These are phyloP conservation scores for Asterophora lycoperdoides DNA, from an alignment of 768 basidiomycete species.

Conservation along the genomic window DNA sequence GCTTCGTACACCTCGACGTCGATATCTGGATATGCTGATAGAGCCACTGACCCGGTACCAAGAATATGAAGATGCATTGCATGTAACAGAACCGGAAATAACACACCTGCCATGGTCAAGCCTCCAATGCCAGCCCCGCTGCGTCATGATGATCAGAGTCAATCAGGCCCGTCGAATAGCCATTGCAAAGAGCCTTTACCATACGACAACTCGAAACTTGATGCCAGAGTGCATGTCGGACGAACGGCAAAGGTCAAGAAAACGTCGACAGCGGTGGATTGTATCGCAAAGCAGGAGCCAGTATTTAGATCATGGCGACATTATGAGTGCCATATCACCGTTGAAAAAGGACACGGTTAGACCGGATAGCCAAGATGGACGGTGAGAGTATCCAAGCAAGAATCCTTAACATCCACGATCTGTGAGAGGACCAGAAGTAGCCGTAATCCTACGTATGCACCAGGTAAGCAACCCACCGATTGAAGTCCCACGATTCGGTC, in stretches of 20 bases:
- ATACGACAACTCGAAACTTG: slow-evolving; percentile 50
- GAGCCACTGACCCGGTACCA: slow-evolving; percentile 26
- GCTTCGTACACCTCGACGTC: slow-evolving; percentile 56
- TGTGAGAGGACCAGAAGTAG: slow-evolving; percentile 23
- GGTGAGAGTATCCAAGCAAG: slow-evolving; percentile 31
- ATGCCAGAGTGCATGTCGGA: slow-evolving; percentile 25
- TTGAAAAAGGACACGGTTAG: slow-evolving; percentile 39
- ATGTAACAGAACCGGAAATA: not conserved
- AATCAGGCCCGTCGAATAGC: slow-evolving; percentile 9
- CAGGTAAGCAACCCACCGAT: slow-evolving; percentile 29
- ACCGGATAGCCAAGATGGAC: slow-evolving; percentile 35
- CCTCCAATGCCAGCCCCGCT: slow-evolving; percentile 55
- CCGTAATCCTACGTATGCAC: slow-evolving; percentile 21
- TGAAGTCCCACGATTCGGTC: slow-evolving; percentile 42
- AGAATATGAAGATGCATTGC: slow-evolving; percentile 9
- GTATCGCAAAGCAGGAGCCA: slow-evolving; percentile 8
- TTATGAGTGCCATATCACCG: slow-evolving; percentile 31
- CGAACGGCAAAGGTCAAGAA: slow-evolving; percentile 1
- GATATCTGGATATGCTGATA: slow-evolving; percentile 48
- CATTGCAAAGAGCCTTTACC: slow-evolving; percentile 32
- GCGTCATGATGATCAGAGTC: slow-evolving; percentile 14
- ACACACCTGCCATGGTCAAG: slow-evolving; percentile 37
- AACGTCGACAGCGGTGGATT: slow-evolving; percentile 11
- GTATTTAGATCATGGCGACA: slow-evolving; percentile 23
- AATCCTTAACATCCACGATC: slow-evolving; percentile 39